Base-by-base conservation (phyloP, 1,139 yeast species). In the Diutina catenulata region DNA sequence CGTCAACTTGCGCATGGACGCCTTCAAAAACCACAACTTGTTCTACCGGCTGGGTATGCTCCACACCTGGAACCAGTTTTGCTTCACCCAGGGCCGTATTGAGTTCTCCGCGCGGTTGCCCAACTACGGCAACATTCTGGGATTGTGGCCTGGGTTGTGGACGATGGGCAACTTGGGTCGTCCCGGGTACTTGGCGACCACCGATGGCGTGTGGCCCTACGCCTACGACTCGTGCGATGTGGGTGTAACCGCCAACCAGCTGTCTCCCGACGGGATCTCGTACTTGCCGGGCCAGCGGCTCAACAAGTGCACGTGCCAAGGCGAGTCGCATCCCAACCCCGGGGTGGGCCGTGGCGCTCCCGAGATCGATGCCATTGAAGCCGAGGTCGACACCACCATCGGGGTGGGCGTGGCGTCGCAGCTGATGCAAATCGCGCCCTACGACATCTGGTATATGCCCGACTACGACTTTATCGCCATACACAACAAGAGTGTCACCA, bases 331-430 rank as follows among this genome's bases (percentile, higher is more conserved):
- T 23, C 49, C 49, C 5, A 46, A 46, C 36, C 37, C 40, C 20
- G 49, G 49, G 3, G 36, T 35, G 4, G 49, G 49, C 5, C 42
- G 49, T 4, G 49, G 49, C 3, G 47, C 48, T 3, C 59, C 59
- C 1, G 60, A 56, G 43, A 52, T 56, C 31, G 60, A 56, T 44
- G 51, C 47, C 24, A 44, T 56, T 37, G 61, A 56, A 42, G 60
- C 49, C 4, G 58, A 52, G 37, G 43, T 48, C 2, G 74, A 67
- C 44, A 61, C 73, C 3, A 59, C 53, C 36, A 43, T 57, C 23
- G 44, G 43, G 13, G 40, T 47, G 8, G 60, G 59, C 3, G 46
- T 50, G 23, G 61, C 53, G 2, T 55, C 60, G 6, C 61, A 55
- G 29, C 55, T 59, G 2, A 47, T 51, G 35, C 61, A 56, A 41